Percentiles rank a stretch among this genome's conserved stretches.
These are phyloP conservation scores for Aspergillus nomiae DNA, from an alignment of 2,329 filamentous ascomycete species.

Conservation along the genomic window DNA sequence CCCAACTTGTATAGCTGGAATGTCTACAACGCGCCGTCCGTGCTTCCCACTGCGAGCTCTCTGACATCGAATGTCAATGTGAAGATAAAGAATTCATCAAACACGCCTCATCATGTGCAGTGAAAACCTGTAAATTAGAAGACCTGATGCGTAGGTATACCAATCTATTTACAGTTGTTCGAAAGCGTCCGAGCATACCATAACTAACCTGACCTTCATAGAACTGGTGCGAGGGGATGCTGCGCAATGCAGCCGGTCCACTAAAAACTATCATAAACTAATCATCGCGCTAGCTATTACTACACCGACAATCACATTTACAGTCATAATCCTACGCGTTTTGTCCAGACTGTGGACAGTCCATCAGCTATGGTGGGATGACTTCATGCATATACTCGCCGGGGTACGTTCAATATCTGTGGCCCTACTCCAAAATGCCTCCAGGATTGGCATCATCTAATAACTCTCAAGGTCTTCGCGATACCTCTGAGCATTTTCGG, in stretches of 20 bases:
- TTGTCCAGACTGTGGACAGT: not conserved
- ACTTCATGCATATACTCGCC: constrained; percentile 2
- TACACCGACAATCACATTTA: not conserved
- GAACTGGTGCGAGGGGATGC: not conserved
- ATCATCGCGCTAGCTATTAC: not conserved
- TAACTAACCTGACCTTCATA: not conserved
- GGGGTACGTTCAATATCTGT: not conserved
- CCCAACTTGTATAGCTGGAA: not conserved
- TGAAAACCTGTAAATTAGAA: not conserved
- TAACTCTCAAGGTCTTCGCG: not conserved
- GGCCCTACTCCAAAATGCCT: not conserved
- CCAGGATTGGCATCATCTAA: not conserved
- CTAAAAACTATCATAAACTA: not conserved
- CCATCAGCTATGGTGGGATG: constrained; percentile 2
- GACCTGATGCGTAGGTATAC: not conserved
- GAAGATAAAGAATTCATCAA: not conserved
- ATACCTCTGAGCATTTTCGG: not conserved
- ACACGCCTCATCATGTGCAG: not conserved
- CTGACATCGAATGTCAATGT: constrained; percentile 2
- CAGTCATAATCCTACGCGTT: not conserved
- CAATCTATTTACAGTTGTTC: not conserved
- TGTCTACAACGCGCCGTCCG: not conserved
- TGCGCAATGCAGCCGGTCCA: not conserved
- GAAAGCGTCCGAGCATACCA: not conserved
- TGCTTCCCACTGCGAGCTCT: not conserved